Evolutionary conservation across 495 filamentous ascomycete genomes (phyloP), one percentile per base, ranked within the genome.

Genomic region (Xylaria nigripes): DNA sequence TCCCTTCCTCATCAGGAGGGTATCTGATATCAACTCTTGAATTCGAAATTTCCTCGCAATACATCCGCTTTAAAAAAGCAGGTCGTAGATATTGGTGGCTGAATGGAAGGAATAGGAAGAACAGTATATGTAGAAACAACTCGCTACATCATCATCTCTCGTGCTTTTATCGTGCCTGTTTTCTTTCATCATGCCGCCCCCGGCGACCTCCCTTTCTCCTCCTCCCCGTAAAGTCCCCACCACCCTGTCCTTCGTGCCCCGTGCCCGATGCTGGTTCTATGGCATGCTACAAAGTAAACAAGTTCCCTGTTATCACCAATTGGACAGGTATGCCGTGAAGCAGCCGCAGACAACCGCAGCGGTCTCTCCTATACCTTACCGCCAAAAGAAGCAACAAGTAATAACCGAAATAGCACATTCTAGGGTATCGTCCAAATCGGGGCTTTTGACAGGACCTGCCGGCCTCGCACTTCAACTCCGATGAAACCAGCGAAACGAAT

Each of bases 401-500:
- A 19, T 21, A 21, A 29, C 25, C 18, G 36, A 42, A 41, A 15
- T 19, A 34, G 10, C 34, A 42, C 32, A 19, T 43, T 55, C 53
- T 55, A 78, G 52, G 72, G 75, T 16, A 86, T 61, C 24, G 78
- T 72, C 81, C 87, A 98, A n/a, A 96, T 88, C 15, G 94, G 90
- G 36, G 93, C 86, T 73, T 95, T 95, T 18, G 86, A 76, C 62
- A 98, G 70, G 49, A 96, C 86, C 66, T 85, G 89, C 59, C 86
- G 76, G 2, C 87, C 86, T 54, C 90, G 75, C 6, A 97, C 89
- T 68, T 95, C 89, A 8, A 95, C 86, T 0, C 82, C 84, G 43
- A 96, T 72, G 63, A 95, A 96, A 1, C 86, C 86, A 18, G 92
- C 82, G 64, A 96, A 84, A 24, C 93, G 79, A 43, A 97, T 84